Conservation (phyloP, 2,329 filamentous ascomycete genomes). For the Claviceps sp. region DNA sequence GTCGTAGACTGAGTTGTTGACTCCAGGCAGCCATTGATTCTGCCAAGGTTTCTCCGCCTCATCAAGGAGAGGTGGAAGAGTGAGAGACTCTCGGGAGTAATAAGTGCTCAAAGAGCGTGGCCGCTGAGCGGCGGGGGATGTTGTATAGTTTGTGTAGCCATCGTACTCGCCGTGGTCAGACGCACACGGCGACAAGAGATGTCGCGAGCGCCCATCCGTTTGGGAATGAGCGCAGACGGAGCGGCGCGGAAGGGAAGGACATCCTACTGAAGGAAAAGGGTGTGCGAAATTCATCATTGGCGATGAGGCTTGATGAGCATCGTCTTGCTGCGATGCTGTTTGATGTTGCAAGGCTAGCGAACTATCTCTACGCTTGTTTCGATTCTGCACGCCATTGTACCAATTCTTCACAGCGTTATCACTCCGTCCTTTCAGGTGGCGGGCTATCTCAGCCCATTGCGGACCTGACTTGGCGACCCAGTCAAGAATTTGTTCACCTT, state of each 20-base stretch:
- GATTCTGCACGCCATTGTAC: constrained; percentile 92
- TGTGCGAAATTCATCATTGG: background rate
- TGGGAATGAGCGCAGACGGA: background rate
- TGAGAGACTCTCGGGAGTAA: too few relatives aligned
- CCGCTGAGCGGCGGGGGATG: constrained; percentile 35
- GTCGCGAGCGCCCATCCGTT: constrained; percentile 16
- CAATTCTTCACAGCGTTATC: constrained; percentile 97
- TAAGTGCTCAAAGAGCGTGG: background rate
- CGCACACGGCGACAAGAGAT: constrained; percentile 23
- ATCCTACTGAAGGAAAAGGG: background rate
- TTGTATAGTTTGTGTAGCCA: constrained; percentile 44
- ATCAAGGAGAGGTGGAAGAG: too few relatives aligned
- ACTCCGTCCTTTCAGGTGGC: constrained; percentile 68
- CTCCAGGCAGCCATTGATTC: background rate
- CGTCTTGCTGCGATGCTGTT: background rate
- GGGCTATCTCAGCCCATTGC: constrained; percentile 86
- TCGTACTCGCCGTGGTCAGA: constrained; percentile 50
- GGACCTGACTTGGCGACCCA: constrained; percentile 70
- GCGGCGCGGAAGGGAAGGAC: background rate
- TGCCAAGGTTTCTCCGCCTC: background rate
- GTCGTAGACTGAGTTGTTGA: background rate
- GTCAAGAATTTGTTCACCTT: constrained; percentile 60
- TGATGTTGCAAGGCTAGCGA: background rate
- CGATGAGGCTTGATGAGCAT: background rate
- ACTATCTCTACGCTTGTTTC: constrained; percentile 38